These are phyloP conservation scores for Sordaria brevicollis DNA, from an alignment of 495 filamentous ascomycete species.

Conservation along the genomic window DNA sequence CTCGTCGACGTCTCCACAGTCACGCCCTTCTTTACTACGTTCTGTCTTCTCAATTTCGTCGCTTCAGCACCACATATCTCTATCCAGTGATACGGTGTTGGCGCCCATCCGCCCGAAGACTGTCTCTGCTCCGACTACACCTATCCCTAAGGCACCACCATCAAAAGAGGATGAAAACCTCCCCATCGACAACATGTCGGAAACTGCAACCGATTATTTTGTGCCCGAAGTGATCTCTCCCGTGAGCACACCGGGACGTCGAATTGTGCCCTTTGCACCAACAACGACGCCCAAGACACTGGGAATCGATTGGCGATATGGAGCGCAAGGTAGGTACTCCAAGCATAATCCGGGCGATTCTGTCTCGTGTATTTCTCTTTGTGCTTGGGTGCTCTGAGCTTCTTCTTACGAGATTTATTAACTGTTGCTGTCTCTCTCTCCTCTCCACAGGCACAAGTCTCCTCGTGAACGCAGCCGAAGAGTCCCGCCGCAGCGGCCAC, in stretches of 20 bases:
- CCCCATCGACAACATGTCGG: not conserved
- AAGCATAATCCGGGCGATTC: not conserved
- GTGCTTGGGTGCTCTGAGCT: too few species aligned
- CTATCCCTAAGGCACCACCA: not conserved
- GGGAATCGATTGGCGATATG: constrained; percentile 19
- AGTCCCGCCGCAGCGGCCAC: not conserved
- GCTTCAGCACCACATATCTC: not conserved
- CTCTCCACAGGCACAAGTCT: constrained; percentile 8
- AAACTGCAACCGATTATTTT: not conserved
- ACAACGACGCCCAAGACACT: not conserved
- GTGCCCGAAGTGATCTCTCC: not conserved
- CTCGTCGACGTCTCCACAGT: not conserved
- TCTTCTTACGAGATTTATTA: too few species aligned
- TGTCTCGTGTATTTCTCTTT: not conserved
- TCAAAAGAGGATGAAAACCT: not conserved
- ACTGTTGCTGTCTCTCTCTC: not conserved
- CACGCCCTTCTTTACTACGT: not conserved
- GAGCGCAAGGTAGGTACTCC: constrained; percentile 25
- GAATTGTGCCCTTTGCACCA: not conserved
- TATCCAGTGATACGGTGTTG: not conserved
- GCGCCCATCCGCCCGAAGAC: not conserved
- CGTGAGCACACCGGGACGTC: not conserved
- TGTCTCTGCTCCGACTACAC: not conserved
- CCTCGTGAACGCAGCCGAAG: constrained; percentile 3
- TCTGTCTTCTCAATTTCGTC: not conserved